Evolutionary conservation across 2,329 filamentous ascomycete genomes (phyloP), one percentile per base, ranked within the genome.

Genomic region (Diaporthe helianthi): DNA sequence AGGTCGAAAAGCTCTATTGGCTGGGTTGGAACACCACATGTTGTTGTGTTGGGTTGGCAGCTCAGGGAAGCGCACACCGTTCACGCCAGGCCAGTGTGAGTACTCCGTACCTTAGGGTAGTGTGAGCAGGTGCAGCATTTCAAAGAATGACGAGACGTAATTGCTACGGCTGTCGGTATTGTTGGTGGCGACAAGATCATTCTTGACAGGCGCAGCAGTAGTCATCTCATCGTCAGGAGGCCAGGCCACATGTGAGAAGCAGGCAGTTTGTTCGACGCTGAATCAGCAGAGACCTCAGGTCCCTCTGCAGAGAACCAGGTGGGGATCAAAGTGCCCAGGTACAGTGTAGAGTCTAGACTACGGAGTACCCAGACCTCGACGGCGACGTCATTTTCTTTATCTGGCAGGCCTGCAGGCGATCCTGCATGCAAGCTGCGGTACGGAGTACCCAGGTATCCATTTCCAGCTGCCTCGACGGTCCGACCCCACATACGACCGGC

Each of bases 361-460:
- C 31, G 7, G 8, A 6, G 6, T 33, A 33, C 31, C 31, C 3
- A 33, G 31, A 33, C 10, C 8, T 15, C 7, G 3, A 26, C 4
- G 55, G 55, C 55, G 55, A 61, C 55, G 55, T 61, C 55, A 61
- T 61, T 41, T 61, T n/a, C n/a, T 33, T 36, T 24, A 55, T 15
- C 31, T 55, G 53, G 33, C 7, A 10, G 26, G n/a, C 44, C n/a
- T 0, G 44, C 15, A 4, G 36, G 36, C 36, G 17, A n/a, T n/a
- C n/a, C 36, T 15, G 36, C 36, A 38, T 38, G 36, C 36, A 38
- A 33, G 31, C 31, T 5, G 31, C 31, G 31, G 31, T 33, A 41
- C n/a, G n/a, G n/a, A n/a, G n/a, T n/a, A n/a, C n/a, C n/a, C n/a
- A n/a, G n/a, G n/a, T n/a, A n/a, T n/a, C n/a, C n/a, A 17, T 13